Evolutionary conservation across 2,329 filamentous ascomycete species (phyloP).

Genomic region (Bipolaris sorokiniana): DNA sequence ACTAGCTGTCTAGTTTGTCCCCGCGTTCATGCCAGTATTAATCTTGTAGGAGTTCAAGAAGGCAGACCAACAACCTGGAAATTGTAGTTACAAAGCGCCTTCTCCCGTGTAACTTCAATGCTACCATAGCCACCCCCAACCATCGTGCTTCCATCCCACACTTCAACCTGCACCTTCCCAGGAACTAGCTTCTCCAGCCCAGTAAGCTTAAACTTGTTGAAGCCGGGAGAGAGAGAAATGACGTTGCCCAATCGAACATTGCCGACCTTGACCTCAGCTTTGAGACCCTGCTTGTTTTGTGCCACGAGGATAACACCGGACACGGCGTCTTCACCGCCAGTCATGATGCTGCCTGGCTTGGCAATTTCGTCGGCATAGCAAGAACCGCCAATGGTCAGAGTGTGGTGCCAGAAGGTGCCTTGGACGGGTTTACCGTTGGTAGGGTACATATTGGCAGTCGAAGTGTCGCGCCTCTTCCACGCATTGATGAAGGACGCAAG

Average conservation of each 20-base stretch:
- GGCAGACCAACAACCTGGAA: slow-evolving; percentile 9
- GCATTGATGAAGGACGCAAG: slow-evolving; percentile 47
- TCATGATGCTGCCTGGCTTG: slow-evolving; percentile 26
- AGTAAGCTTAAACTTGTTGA: slow-evolving; percentile 31
- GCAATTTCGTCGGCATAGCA: slow-evolving; percentile 53
- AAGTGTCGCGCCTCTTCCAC: slow-evolving; percentile 44
- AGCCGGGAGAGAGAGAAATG: slow-evolving; percentile 18
- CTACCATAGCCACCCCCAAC: slow-evolving; percentile 26
- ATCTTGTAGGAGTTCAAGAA: neutral
- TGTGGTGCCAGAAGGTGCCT: slow-evolving; percentile 33
- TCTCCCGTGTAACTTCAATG: slow-evolving; percentile 12
- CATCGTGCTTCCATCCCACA: slow-evolving; percentile 33
- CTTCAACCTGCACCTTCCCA: slow-evolving; percentile 35
- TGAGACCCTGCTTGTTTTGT: slow-evolving; percentile 21
- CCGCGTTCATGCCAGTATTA: neutral
- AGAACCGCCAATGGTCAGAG: slow-evolving; percentile 34
- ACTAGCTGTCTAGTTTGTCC: neutral
- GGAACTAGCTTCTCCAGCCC: slow-evolving; percentile 15
- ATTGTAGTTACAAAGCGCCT: slow-evolving; percentile 24
- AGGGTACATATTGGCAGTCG: slow-evolving; percentile 29
- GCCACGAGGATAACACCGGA: slow-evolving; percentile 21
- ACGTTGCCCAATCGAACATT: slow-evolving; percentile 22
- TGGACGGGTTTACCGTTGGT: slow-evolving; percentile 23
- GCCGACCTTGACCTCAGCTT: slow-evolving; percentile 33
- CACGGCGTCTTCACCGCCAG: slow-evolving; percentile 17